A percentile compares a stretch with the other conserved stretches of the same genome.
phyloP scores from a whole-genome alignment of 495 filamentous ascomycete genomes.

The Aspergillus haitiensis region DNA sequence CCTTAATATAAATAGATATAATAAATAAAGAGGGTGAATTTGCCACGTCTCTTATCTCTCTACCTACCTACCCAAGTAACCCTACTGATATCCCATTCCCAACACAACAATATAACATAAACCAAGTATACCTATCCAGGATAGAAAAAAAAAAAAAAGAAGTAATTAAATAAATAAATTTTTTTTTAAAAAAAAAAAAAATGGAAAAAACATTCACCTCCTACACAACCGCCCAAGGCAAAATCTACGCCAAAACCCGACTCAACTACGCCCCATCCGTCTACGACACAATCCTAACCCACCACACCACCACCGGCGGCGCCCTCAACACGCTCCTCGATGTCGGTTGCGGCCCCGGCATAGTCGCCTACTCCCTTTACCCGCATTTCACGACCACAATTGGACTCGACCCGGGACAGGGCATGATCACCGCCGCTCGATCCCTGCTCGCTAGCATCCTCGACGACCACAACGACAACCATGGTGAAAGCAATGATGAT shows the following conservation, averaged over 20 bases:
- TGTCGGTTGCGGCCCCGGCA: slow-evolving; percentile 58
- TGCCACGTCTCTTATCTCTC: no score
- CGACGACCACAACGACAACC: slow-evolving; percentile 31
- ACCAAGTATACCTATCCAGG: no score
- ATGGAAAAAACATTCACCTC: slow-evolving; percentile 44
- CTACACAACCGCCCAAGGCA: slow-evolving; percentile 46
- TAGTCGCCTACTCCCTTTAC: slow-evolving; percentile 39
- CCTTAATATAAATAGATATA: no score
- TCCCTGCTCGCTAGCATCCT: not conserved
- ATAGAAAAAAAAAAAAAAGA: not conserved
- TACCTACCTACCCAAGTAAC: no score
- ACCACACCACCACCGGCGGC: slow-evolving; percentile 53
- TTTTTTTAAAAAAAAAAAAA: no score
- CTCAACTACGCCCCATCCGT: slow-evolving; percentile 42
- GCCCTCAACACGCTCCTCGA: slow-evolving; percentile 48
- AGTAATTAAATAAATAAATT: not conserved
- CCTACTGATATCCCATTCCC: no score
- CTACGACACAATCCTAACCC: slow-evolving; percentile 47
- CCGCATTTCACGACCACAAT: slow-evolving; percentile 46
- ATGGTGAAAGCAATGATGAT: slow-evolving; percentile 31
- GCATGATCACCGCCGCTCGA: slow-evolving; percentile 54
- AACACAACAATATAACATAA: no score
- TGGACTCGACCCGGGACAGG: slow-evolving; percentile 52
- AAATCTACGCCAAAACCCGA: slow-evolving; percentile 45
- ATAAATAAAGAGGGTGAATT: no score